Conservation (phyloP, 2,329 filamentous ascomycete species). For the Canariomyces notabilis region DNA sequence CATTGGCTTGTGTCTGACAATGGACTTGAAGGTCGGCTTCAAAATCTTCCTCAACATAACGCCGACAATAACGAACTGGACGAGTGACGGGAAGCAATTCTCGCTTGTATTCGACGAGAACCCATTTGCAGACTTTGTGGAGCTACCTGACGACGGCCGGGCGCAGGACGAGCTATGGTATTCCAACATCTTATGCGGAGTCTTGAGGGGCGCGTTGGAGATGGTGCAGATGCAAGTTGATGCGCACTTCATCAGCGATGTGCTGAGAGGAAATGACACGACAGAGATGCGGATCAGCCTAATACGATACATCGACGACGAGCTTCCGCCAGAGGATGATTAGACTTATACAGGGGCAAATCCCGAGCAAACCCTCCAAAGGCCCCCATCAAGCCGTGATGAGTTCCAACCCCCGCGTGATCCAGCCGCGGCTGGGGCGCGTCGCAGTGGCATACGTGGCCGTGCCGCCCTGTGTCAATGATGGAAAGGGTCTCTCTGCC, state of each 20-base stretch:
- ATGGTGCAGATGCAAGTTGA: conserved; percentile 99
- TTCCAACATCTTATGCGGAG: conserved; percentile 92
- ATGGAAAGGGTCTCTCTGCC: too few relatives aligned
- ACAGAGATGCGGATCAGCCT: conserved; percentile 95
- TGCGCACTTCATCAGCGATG: conserved; percentile 90
- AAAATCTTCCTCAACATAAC: conserved; percentile 99
- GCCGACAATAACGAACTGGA: conserved; percentile 91
- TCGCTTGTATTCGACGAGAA: conserved; percentile 96
- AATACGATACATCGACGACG: conserved; percentile 92
- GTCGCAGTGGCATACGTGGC: too few relatives aligned
- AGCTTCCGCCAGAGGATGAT: conserved; percentile 94
- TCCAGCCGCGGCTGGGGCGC: too few relatives aligned
- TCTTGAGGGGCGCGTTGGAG: conserved; percentile 83
- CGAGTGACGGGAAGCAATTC: conserved; percentile 92
- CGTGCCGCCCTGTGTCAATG: too few relatives aligned
- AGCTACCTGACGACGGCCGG: conserved; percentile 89
- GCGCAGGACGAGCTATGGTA: conserved; percentile 98
- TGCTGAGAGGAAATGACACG: conserved; percentile 86
- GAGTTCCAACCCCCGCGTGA: too few relatives aligned
- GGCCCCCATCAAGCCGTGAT: too few relatives aligned
- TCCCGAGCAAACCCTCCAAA: neutral
- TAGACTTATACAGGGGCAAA: conserved; percentile 39
- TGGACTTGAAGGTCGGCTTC: conserved; percentile 70
- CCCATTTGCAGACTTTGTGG: conserved; percentile 93
- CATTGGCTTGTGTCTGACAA: conserved; percentile 19